These are phyloP conservation scores for Tylopilus sp. DNA, from an alignment of 1,284 basidiomycete species.

Conservation along the genomic window DNA sequence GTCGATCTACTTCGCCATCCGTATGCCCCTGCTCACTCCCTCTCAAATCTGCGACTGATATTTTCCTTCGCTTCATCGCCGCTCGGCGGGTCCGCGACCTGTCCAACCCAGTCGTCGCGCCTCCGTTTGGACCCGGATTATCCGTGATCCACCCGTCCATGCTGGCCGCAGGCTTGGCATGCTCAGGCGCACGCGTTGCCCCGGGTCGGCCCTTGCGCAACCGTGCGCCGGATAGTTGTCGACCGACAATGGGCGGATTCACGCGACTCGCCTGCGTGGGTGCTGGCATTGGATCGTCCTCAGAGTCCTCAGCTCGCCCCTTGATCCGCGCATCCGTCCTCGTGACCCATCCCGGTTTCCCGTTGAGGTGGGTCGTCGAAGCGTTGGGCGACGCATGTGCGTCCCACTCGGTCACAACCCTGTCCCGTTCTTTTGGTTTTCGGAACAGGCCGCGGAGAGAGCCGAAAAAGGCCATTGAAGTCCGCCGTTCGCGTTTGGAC, in stretches of 20 bases:
- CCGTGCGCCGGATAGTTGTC: slow-evolving; percentile 24
- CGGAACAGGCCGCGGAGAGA: slow-evolving; percentile 40
- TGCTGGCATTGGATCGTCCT: slow-evolving; percentile 17
- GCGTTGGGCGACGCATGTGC: slow-evolving; percentile 8
- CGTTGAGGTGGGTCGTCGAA: neutral
- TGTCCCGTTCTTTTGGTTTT: slow-evolving; percentile 28
- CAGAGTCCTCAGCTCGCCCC: slow-evolving; percentile 17
- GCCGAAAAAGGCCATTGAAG: slow-evolving; percentile 40
- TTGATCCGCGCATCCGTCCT: slow-evolving; percentile 38
- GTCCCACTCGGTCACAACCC: slow-evolving; percentile 21
- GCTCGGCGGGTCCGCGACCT: slow-evolving; percentile 12
- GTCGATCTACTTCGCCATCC: slow-evolving; percentile 34
- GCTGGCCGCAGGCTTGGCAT: neutral
- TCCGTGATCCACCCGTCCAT: slow-evolving; percentile 40
- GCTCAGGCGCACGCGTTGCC: neutral
- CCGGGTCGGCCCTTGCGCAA: slow-evolving; percentile 38
- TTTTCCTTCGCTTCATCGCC: slow-evolving; percentile 23
- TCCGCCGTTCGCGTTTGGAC: slow-evolving; percentile 29
- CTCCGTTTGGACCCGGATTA: neutral
- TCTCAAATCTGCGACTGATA: slow-evolving; percentile 38
- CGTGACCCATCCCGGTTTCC: slow-evolving; percentile 38
- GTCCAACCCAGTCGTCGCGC: neutral
- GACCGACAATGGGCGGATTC: neutral
- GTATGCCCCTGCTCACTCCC: slow-evolving; percentile 39
- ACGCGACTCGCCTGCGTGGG: neutral